These are phyloP conservation scores for Chenopodium quinoa DNA, from an alignment of 148 eudicot genomes.

Conservation along the genomic window DNA sequence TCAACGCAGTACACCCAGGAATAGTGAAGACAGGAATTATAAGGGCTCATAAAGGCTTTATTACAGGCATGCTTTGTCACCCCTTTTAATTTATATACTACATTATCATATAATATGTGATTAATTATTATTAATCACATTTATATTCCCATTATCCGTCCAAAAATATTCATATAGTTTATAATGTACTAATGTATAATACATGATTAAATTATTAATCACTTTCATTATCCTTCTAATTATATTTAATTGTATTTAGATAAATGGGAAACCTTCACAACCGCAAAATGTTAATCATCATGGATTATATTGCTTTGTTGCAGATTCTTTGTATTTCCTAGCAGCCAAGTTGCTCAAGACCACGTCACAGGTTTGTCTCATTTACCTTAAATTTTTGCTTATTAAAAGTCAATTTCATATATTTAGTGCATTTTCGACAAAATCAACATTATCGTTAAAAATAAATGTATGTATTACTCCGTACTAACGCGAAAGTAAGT, in stretches of 20 bases:
- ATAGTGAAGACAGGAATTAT: constrained; percentile 94
- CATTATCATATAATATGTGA: neutral
- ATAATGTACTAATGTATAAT: neutral
- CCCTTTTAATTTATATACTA: neutral
- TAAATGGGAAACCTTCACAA: neutral
- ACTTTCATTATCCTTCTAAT: neutral
- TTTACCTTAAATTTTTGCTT: constrained; percentile 7
- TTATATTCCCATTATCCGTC: neutral
- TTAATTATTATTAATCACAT: neutral
- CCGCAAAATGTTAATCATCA: constrained; percentile 44
- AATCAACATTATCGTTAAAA: neutral
- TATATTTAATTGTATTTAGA: neutral
- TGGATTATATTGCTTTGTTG: constrained; percentile 25
- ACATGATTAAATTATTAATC: neutral
- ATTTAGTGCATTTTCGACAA: neutral
- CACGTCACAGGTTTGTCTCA: constrained; percentile 72
- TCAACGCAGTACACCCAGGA: constrained; percentile 95
- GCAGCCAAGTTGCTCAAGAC: constrained; percentile 89
- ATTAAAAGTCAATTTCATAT: neutral
- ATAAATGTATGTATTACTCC: too few relatives aligned
- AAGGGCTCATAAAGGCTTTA: constrained; percentile 81
- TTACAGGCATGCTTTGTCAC: constrained; percentile 72
- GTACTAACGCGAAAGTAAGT: too few relatives aligned
- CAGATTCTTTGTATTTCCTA: constrained; percentile 88
- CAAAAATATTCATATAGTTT: neutral